Conservation (phyloP, 2,329 filamentous ascomycete species). For the Gyromitra esculenta region DNA sequence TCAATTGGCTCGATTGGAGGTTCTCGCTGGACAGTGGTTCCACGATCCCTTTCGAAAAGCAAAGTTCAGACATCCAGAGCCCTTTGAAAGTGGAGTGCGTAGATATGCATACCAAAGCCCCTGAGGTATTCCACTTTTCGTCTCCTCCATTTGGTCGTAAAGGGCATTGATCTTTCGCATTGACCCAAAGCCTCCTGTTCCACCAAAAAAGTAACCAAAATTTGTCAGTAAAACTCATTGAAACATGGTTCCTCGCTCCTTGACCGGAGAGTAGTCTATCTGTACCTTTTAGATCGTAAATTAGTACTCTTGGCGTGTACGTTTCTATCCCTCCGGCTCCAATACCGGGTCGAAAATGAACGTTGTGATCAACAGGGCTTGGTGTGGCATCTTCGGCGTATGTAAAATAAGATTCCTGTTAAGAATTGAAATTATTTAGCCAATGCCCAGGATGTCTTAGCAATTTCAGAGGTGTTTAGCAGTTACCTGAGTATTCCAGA, state of each 20-base stretch:
- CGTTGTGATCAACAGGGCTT: constrained; percentile 77
- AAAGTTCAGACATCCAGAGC: constrained; percentile 25
- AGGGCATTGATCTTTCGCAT: constrained; percentile 87
- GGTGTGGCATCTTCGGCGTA: constrained; percentile 75
- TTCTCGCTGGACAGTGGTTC: constrained; percentile 74
- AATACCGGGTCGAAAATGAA: constrained; percentile 87
- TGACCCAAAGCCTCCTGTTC: constrained; percentile 78
- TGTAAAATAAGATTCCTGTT: constrained; percentile 94
- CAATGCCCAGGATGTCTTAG: not conserved
- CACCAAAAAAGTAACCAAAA: constrained; percentile 9
- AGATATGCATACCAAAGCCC: constrained; percentile 49
- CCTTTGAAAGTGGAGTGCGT: not conserved
- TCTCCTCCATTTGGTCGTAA: constrained; percentile 68
- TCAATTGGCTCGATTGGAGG: constrained; percentile 73
- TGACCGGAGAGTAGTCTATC: not conserved
- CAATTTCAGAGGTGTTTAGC: not conserved
- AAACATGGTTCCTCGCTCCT: constrained; percentile 14
- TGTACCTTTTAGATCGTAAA: constrained; percentile 86
- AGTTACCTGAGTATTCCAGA: constrained; percentile 75
- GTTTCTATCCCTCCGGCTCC: constrained; percentile 87
- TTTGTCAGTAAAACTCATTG: constrained; percentile 18
- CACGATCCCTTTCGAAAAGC: constrained; percentile 68
- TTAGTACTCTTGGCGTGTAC: constrained; percentile 86
- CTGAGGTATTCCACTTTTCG: constrained; percentile 36
- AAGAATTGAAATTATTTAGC: constrained; percentile 1